These are phyloP conservation scores for Neoscytalidium dimidiatum DNA, from an alignment of 2,329 filamentous ascomycete genomes.

Conservation along the genomic window DNA sequence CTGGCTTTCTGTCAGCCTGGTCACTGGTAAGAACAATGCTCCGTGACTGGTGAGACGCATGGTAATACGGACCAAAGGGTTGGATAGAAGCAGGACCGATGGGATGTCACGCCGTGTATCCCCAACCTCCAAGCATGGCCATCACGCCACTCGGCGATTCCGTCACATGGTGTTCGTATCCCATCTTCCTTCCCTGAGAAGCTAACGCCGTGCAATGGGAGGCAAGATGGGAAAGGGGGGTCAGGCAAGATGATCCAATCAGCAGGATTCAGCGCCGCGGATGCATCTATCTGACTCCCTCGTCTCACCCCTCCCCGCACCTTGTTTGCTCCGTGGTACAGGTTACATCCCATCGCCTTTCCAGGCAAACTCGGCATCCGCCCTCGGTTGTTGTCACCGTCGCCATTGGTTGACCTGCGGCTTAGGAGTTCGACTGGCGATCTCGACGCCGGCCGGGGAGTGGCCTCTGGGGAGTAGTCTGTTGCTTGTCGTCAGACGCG, in stretches of 20 bases:
- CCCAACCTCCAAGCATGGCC: background rate
- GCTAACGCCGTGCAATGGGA: constrained; percentile 11
- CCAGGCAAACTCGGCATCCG: background rate
- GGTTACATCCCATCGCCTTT: constrained; percentile 7
- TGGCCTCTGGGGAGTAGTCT: background rate
- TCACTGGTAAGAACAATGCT: background rate
- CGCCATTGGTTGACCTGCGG: background rate
- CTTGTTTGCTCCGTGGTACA: background rate
- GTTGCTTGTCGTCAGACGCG: background rate
- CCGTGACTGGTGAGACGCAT: background rate
- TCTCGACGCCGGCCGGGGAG: no score
- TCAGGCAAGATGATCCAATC: background rate
- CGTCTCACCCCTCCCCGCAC: constrained; percentile 7
- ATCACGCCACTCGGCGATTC: constrained; percentile 1
- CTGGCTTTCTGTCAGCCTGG: background rate
- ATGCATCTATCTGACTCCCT: constrained; percentile 10
- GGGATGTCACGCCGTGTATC: background rate
- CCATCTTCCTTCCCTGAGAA: background rate
- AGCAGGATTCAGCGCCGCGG: background rate
- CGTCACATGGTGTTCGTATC: constrained; percentile 3
- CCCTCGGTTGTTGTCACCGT: background rate
- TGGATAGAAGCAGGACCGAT: background rate
- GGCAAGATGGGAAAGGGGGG: background rate
- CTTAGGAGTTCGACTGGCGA: background rate
- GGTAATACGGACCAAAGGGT: background rate